Percentiles rank a stretch among this genome's conserved stretches.
Conservation (phyloP, 2,329 filamentous ascomycete genomes). For the Pseudogymnoascus sp. region DNA sequence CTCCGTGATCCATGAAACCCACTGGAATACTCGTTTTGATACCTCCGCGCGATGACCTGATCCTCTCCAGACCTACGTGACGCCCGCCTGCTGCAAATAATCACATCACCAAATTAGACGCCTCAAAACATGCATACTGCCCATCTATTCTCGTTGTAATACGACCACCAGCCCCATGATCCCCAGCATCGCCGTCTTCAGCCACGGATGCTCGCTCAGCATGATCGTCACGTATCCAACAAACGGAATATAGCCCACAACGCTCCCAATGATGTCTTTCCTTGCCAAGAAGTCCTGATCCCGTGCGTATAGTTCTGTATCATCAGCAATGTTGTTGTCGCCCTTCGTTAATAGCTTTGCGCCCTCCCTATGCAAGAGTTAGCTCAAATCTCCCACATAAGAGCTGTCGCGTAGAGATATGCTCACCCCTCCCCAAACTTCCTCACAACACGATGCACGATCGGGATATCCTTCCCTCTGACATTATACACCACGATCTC, state of each 20-base stretch:
- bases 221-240: constrained; percentile 96
- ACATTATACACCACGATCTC: constrained; percentile 72
- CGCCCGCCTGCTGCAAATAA: background rate
- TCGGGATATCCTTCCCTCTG: constrained; percentile 85
- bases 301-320: constrained; percentile 80
- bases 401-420: background rate
- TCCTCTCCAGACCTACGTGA: background rate
- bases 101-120: background rate
- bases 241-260: constrained; percentile 84
- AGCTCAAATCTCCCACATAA: background rate
- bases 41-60: background rate
- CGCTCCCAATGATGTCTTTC: constrained; percentile 86
- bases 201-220: constrained; percentile 89
- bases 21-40: background rate
- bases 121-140: background rate
- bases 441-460: constrained; percentile 86
- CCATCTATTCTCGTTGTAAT: constrained; percentile 68
- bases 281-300: constrained; percentile 82
- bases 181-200: constrained; percentile 90
- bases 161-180: constrained; percentile 93
- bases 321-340: constrained; percentile 90
- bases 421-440: constrained; percentile 53
- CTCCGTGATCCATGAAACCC: background rate
- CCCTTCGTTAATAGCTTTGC: constrained; percentile 88
- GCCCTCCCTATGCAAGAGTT: constrained; percentile 33